These are phyloP conservation scores for Chrysanthemum makinoi DNA, from an alignment of 129 eudicot species.

Conservation along the genomic window DNA sequence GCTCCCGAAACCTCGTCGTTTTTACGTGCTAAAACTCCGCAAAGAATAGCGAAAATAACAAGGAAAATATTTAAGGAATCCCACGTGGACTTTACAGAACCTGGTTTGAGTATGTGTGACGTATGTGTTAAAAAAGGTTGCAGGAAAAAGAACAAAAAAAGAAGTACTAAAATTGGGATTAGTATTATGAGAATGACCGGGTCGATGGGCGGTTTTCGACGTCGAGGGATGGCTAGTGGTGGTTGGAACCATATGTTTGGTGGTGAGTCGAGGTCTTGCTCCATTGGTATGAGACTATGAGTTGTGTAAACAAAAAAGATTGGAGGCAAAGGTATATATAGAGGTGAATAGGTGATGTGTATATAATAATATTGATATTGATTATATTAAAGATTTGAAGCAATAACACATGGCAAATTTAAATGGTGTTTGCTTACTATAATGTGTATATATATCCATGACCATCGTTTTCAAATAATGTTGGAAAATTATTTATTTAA, in stretches of 20 bases:
- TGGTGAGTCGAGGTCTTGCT: conserved; percentile 51
- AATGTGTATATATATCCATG: not conserved
- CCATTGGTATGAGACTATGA: conserved; percentile 52
- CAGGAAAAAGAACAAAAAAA: conserved; percentile 41
- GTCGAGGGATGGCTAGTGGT: conserved; percentile 33
- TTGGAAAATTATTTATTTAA: not conserved
- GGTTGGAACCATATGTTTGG: conserved; percentile 48
- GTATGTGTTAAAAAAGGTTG: conserved; percentile 57
- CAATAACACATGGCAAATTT: conserved; percentile 27
- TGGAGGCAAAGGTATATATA: conserved; percentile 11
- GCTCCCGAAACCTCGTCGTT: conserved; percentile 46
- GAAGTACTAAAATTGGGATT: conserved; percentile 44
- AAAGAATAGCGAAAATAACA: conserved; percentile 63
- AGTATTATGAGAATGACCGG: conserved; percentile 63
- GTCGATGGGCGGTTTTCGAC: conserved; percentile 44
- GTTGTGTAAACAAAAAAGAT: conserved; percentile 17
- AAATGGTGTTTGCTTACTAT: not conserved
- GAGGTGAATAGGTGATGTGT: not conserved
- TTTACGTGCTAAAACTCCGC: conserved; percentile 65
- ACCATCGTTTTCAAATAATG: conserved; percentile 26
- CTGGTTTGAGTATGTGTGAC: conserved; percentile 45
- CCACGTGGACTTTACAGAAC: conserved; percentile 58
- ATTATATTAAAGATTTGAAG: conserved; percentile 11
- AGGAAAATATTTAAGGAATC: conserved; percentile 64
- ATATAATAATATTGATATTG: not conserved